These are phyloP conservation scores for Truncatella angustata DNA, from an alignment of 2,329 filamentous ascomycete genomes.

Conservation along the genomic window DNA sequence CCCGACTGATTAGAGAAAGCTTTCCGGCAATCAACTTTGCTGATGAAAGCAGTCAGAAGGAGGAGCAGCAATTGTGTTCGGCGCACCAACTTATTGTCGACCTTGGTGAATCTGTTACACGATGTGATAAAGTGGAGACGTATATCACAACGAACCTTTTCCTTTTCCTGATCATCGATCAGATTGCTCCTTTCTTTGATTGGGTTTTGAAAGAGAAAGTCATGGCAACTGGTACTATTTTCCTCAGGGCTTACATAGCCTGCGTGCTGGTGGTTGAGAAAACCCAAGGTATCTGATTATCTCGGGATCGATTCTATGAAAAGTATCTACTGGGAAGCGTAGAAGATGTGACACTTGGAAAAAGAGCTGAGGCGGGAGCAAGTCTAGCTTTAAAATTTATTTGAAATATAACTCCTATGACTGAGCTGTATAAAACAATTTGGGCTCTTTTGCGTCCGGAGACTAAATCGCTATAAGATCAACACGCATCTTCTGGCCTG, in stretches of 20 bases:
- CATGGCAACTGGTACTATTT: neutral
- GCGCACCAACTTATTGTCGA: neutral
- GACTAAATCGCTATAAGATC: too few species aligned
- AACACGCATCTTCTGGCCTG: too few species aligned
- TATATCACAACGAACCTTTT: neutral
- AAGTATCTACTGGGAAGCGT: too few species aligned
- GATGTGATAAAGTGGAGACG: neutral
- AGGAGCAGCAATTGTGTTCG: neutral
- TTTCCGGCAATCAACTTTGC: neutral
- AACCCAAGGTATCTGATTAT: neutral
- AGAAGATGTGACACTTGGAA: too few species aligned
- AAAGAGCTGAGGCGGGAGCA: too few species aligned
- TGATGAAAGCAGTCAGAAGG: neutral
- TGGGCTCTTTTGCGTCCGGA: too few species aligned
- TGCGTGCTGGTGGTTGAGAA: neutral
- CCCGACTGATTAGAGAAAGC: neutral
- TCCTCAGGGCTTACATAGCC: neutral
- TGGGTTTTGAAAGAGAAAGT: neutral
- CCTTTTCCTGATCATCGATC: slow-evolving; percentile 2
- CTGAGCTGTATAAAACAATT: too few species aligned
- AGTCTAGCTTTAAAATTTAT: too few species aligned
- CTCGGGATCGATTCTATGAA: too few species aligned
- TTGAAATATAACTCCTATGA: too few species aligned
- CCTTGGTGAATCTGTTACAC: neutral
- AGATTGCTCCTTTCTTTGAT: neutral